Percentiles rank a stretch among this genome's conserved stretches.
phyloP scores from a whole-genome alignment of 1,284 basidiomycete species.

The Fistulinella cinereoalba region DNA sequence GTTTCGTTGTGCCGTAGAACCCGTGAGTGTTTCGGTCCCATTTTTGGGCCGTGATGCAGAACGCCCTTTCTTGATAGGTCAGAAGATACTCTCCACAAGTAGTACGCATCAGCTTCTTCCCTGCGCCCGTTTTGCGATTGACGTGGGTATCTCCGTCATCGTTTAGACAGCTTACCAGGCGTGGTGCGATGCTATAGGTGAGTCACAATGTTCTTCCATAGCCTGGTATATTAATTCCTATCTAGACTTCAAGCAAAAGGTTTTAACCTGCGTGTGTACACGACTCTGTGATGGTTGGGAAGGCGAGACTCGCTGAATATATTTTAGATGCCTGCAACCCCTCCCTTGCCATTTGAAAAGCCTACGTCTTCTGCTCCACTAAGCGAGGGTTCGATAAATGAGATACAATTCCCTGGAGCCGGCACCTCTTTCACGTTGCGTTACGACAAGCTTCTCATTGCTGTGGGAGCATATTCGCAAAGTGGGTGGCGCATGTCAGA shows the following conservation, averaged over 20 bases:
- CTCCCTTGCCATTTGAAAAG: conserved; percentile 37
- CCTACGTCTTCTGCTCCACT: conserved; percentile 12
- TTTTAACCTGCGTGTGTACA: conserved; percentile 53
- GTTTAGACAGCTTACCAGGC: conserved; percentile 61
- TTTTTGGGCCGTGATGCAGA: conserved; percentile 19
- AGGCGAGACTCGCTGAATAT: not conserved
- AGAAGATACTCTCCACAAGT: conserved; percentile 55
- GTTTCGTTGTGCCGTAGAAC: conserved; percentile 77
- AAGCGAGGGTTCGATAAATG: conserved; percentile 9
- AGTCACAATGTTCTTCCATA: conserved; percentile 4
- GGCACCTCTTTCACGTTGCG: conserved; percentile 45
- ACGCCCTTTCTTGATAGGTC: conserved; percentile 38
- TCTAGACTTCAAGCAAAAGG: conserved; percentile 62
- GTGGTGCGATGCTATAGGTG: conserved; percentile 69
- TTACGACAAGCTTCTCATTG: conserved; percentile 83
- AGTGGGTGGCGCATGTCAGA: conserved; percentile 43
- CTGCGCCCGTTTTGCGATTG: not conserved
- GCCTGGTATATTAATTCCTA: conserved; percentile 10
- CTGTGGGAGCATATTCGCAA: conserved; percentile 82
- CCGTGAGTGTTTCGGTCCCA: conserved; percentile 43
- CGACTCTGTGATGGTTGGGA: conserved; percentile 1
- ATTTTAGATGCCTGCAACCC: conserved; percentile 55
- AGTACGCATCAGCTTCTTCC: conserved; percentile 35
- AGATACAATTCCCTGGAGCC: conserved; percentile 8
- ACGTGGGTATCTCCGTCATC: not conserved